Base-by-base conservation (phyloP, 2,329 filamentous ascomycete genomes). In the Elsinoe arachidis region DNA sequence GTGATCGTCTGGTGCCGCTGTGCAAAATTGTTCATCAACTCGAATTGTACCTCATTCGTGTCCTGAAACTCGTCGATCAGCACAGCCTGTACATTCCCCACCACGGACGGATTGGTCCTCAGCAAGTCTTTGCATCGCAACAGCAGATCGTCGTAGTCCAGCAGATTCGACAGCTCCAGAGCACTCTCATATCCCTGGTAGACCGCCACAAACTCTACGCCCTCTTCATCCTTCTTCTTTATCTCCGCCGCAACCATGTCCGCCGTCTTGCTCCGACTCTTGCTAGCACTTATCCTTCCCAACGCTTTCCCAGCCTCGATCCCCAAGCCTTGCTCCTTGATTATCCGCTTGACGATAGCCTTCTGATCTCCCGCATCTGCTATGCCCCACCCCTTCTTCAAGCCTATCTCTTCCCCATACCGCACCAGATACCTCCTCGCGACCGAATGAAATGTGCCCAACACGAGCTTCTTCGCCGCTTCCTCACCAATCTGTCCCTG, bases 21-120 rank as follows among this genome's bases (percentile, higher is more conserved):
- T 1, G 91, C 89, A 65, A 99, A 85, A 0, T 96, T 78, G 61
- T 82, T 86, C 90, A 96, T 96, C 41, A 99, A 76, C 64, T 96
- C 90, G 66, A 95, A 97, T 70, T 99, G 92, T 3, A 96, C 85
- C 17, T 89, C 82, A 68, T 97, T 99, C 6, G 92, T 97, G 72
- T 99, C 92, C 72, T 99, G 92, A 62, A 96, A 99, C 68, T 99
- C 92, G 68, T 99, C 92, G 61, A 99, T 95, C 46, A 99, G 78
- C 5, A 97, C 90, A 0, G 89, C 83, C 70, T 96, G 85, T 15
- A 99, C 84, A 64, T 96, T 96, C 12, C 85, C 85, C 2, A 96
- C 91, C 65, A 91, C 96, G 12, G 81, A 77, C 0, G 91, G 89
- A 63, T 88, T 81, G 17, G 78, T 75, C 59, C 79, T 80, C 17